Percentiles rank a stretch among this genome's conserved stretches.
These are phyloP conservation scores for Wickerhamiella sorbophila DNA, from an alignment of 805 yeast species.

Conservation along the genomic window DNA sequence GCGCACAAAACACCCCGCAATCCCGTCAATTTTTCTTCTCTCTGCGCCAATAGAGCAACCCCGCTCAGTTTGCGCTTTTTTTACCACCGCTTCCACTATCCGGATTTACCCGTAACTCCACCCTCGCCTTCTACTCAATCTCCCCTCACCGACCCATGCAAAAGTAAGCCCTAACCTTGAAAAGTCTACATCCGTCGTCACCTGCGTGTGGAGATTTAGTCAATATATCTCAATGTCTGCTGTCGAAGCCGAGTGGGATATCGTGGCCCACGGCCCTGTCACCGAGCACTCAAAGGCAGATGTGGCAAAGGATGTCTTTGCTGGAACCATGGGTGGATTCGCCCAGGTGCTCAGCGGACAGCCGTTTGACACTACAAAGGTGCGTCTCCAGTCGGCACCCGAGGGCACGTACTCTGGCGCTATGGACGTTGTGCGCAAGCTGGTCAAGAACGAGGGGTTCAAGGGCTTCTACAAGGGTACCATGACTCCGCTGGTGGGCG, in stretches of 20 bases:
- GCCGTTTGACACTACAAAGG: constrained; percentile 92
- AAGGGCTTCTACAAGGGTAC: constrained; percentile 88
- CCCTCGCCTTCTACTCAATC: too few species aligned
- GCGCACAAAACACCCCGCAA: too few species aligned
- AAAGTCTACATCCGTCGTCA: too few species aligned
- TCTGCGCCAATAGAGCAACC: too few species aligned
- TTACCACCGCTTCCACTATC: too few species aligned
- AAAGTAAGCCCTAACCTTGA: too few species aligned
- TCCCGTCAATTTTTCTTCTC: too few species aligned
- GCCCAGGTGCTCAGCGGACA: constrained; percentile 94
- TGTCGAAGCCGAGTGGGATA: constrained; percentile 11
- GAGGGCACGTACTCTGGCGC: constrained; percentile 64
- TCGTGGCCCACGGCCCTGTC: constrained; percentile 12
- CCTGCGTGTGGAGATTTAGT: neutral
- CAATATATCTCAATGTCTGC: neutral
- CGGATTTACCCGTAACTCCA: too few species aligned
- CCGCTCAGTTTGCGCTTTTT: too few species aligned
- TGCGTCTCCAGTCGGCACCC: constrained; percentile 76
- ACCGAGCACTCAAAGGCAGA: constrained; percentile 16
- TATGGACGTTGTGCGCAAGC: constrained; percentile 56
- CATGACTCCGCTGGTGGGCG: constrained; percentile 77
- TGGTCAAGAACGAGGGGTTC: constrained; percentile 69
- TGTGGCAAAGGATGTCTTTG: constrained; percentile 64
- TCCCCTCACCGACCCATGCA: too few species aligned
- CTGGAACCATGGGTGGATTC: constrained; percentile 91